phyloP scores from a whole-genome alignment of 2,329 filamentous ascomycete species.

The Emydomyces testavorans region DNA sequence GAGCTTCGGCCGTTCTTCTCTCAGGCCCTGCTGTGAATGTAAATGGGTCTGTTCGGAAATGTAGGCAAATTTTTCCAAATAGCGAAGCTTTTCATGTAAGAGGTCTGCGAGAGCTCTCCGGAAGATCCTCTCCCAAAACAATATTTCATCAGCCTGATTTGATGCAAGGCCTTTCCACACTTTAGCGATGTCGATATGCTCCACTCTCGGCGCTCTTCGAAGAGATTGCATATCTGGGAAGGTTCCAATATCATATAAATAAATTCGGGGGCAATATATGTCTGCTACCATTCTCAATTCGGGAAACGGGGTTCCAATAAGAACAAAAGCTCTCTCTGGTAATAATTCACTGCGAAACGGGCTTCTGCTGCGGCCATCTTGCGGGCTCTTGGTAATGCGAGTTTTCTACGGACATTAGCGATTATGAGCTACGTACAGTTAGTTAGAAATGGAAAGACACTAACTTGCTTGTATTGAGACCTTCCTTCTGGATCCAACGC shows the following conservation, averaged over 20 bases:
- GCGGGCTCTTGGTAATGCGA: not conserved
- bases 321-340: not conserved
- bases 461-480: not conserved
- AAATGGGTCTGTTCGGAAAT: not conserved
- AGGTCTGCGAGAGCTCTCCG: slow-evolving; percentile 13
- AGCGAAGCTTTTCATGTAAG: slow-evolving; percentile 15
- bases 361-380: not conserved
- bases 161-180: slow-evolving; percentile 19
- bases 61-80: not conserved
- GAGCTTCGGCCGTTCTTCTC: not conserved
- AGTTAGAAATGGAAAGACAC: not conserved
- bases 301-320: slow-evolving; percentile 9
- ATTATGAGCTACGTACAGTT: not conserved
- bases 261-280: slow-evolving; percentile 11
- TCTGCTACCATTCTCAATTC: slow-evolving; percentile 4
- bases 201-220: slow-evolving; percentile 20
- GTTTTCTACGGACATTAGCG: not conserved
- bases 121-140: slow-evolving; percentile 17
- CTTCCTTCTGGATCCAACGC: too few species aligned
- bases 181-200: slow-evolving; percentile 12
- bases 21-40: not conserved
- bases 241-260: not conserved
- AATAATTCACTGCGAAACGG: not conserved
- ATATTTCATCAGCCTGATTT: slow-evolving; percentile 16
- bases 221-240: not conserved